Conservation (phyloP, 768 basidiomycete genomes). For the Coprinellus aureogranulatus region DNA sequence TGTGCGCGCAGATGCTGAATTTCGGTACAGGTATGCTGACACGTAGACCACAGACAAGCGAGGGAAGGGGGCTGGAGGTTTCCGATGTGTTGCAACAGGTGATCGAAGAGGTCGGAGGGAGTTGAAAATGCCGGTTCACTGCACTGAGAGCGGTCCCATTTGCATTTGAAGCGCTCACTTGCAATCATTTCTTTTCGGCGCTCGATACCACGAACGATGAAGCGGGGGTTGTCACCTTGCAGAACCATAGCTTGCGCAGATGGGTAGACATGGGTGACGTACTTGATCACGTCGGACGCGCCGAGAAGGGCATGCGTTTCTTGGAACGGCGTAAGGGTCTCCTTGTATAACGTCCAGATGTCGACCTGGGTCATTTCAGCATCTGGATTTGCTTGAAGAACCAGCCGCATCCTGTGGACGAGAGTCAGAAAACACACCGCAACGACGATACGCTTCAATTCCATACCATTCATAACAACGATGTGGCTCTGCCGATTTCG, state of each 20-base stretch:
- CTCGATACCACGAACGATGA: conserved; percentile 86
- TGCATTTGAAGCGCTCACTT: conserved; percentile 69
- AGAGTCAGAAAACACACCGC: neutral
- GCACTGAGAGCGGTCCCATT: conserved; percentile 70
- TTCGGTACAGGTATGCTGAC: conserved; percentile 45
- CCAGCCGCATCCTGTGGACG: conserved; percentile 77
- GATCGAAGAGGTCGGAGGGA: conserved; percentile 69
- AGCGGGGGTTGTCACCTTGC: conserved; percentile 66
- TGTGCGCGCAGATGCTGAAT: conserved; percentile 61
- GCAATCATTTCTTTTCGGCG: conserved; percentile 56
- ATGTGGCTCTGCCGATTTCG: conserved; percentile 62
- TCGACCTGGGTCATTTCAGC: conserved; percentile 90
- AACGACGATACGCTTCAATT: neutral
- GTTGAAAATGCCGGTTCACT: conserved; percentile 43
- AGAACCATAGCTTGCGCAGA: conserved; percentile 86
- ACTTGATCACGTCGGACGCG: conserved; percentile 94
- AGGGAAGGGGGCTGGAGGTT: conserved; percentile 11
- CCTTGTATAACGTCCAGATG: conserved; percentile 93
- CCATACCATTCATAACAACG: conserved; percentile 81
- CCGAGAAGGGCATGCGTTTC: conserved; percentile 63
- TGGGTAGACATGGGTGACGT: conserved; percentile 81
- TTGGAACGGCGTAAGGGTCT: conserved; percentile 64
- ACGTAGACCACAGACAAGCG: conserved; percentile 73
- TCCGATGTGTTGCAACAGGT: conserved; percentile 58
- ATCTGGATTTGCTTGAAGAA: conserved; percentile 74